A percentile compares a stretch with the other conserved stretches of the same genome.
Conservation (phyloP, 768 basidiomycete species). For the Ramaria sp. region DNA sequence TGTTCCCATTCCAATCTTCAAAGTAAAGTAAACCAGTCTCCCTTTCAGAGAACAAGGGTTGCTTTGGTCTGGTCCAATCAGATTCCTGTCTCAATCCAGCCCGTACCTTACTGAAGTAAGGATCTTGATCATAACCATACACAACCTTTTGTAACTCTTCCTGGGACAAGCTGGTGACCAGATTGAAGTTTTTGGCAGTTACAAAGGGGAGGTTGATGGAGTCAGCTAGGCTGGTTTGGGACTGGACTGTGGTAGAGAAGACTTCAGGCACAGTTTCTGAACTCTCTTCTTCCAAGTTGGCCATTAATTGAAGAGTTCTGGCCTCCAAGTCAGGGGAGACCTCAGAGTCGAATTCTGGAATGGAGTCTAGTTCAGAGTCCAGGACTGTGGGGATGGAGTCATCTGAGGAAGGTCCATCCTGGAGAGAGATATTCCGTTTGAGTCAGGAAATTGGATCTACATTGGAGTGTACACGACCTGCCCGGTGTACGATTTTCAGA, state of each 20-base stretch:
- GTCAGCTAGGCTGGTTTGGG: neutral
- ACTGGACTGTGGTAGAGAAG: neutral
- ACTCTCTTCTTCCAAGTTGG: neutral
- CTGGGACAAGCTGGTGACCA: neutral
- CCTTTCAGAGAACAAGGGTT: slow-evolving; percentile 9
- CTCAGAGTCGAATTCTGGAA: neutral
- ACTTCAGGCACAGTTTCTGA: neutral
- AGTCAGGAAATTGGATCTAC: slow-evolving; percentile 10
- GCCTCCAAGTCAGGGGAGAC: neutral
- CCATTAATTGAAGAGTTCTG: neutral
- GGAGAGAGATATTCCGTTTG: neutral
- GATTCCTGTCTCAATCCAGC: neutral
- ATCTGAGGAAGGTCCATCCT: neutral
- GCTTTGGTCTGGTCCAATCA: slow-evolving; percentile 4
- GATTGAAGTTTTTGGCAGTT: slow-evolving; percentile 1
- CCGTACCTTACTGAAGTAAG: neutral
- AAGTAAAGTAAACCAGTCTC: slow-evolving; percentile 6
- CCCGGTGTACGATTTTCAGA: slow-evolving; percentile 9
- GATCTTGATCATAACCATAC: neutral
- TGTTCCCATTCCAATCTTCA: neutral
- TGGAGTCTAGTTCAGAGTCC: neutral
- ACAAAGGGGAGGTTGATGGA: slow-evolving; percentile 3
- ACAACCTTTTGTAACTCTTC: neutral
- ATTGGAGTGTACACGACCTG: slow-evolving; percentile 12
- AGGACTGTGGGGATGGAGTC: neutral